These are phyloP conservation scores for Umbelopsis sp. DNA, from an alignment of 192 early-diverging fungal species.

Conservation along the genomic window DNA sequence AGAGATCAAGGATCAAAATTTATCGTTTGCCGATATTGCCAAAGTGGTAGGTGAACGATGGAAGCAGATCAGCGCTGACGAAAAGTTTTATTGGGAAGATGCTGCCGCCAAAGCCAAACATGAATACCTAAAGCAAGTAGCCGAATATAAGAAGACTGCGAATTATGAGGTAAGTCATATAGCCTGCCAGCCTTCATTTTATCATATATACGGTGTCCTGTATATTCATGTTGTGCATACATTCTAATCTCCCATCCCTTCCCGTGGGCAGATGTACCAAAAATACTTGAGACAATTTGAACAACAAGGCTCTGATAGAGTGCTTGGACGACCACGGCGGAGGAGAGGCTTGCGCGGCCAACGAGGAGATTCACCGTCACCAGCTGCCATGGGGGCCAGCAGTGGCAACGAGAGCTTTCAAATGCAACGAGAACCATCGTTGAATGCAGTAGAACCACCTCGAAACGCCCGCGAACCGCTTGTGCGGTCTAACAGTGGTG, in stretches of 20 bases:
- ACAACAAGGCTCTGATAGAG: conserved; percentile 15
- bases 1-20: conserved; percentile 34
- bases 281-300: conserved; percentile 10
- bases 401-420: neutral
- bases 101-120: conserved; percentile 35
- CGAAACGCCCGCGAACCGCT: neutral
- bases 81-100: conserved; percentile 33
- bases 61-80: conserved; percentile 31
- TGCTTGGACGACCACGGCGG: neutral
- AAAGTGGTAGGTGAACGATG: conserved; percentile 45
- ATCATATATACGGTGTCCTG: no score
- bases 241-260: neutral
- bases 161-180: neutral
- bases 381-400: neutral
- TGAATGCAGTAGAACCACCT: neutral
- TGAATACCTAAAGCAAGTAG: conserved; percentile 25
- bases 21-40: conserved; percentile 39
- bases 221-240: neutral
- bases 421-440: neutral
- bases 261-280: neutral
- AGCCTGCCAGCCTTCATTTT: no score
- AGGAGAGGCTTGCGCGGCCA: neutral
- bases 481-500: neutral
- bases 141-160: conserved; percentile 14
- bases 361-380: neutral